These are phyloP conservation scores for Pyracantha coccinea DNA, from an alignment of 331 rosid genomes.

Conservation along the genomic window DNA sequence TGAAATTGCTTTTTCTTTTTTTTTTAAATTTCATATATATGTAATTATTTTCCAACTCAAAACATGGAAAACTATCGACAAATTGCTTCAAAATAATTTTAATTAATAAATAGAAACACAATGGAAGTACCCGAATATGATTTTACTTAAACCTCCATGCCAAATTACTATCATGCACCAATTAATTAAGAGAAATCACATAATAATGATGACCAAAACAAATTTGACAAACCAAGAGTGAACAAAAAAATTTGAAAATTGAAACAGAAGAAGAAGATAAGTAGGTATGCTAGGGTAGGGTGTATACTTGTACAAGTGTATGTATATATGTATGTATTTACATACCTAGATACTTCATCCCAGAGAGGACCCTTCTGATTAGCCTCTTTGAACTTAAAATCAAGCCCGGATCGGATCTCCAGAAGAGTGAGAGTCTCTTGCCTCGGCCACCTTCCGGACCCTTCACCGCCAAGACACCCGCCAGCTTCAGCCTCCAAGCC, in stretches of 20 bases:
- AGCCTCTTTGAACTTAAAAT: constrained; percentile 84
- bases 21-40: too few species aligned
- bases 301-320: not conserved
- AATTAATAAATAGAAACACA: not conserved
- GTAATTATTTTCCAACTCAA: not conserved
- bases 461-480: constrained; percentile 32
- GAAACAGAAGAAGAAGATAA: not conserved
- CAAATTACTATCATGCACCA: not conserved
- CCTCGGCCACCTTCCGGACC: constrained; percentile 82
- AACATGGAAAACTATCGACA: not conserved
- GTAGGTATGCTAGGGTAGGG: not conserved
- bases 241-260: not conserved
- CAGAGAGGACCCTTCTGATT: constrained; percentile 96
- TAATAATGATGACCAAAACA: not conserved
- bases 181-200: not conserved
- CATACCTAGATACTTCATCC: constrained; percentile 95
- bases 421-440: constrained; percentile 96
- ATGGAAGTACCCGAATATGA: not conserved
- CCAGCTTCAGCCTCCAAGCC: constrained; percentile 42
- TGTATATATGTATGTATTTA: not conserved
- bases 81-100: not conserved
- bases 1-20: not conserved
- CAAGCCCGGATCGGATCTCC: constrained; percentile 88
- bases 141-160: not conserved
- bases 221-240: not conserved